A percentile compares a stretch with the other conserved stretches of the same genome.
Conservation (phyloP, 768 basidiomycete species). For the Suillus occidentalis region DNA sequence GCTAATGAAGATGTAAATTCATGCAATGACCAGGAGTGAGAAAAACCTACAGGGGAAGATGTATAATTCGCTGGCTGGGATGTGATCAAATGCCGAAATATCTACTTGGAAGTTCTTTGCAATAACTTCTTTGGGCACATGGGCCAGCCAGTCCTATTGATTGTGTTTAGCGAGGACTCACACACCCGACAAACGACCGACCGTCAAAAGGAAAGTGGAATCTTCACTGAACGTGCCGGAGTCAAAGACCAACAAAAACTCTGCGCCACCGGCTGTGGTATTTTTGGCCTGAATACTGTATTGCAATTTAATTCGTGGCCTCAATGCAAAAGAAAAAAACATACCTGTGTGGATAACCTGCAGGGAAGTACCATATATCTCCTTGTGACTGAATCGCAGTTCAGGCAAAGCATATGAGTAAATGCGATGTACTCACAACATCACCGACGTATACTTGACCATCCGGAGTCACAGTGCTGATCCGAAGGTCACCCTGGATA, state of each 20-base stretch:
- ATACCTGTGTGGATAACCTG: constrained; percentile 50
- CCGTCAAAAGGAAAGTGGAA: constrained; percentile 48
- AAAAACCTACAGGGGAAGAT: constrained; percentile 45
- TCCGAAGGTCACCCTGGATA: constrained; percentile 45
- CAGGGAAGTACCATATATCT: constrained; percentile 62
- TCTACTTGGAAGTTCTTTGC: constrained; percentile 62
- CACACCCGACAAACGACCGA: constrained; percentile 4
- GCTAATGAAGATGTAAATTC: constrained; percentile 25
- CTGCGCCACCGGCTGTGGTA: constrained; percentile 44
- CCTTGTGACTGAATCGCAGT: constrained; percentile 24
- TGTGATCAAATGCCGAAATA: constrained; percentile 50
- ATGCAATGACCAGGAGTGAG: not conserved
- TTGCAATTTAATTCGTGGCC: not conserved
- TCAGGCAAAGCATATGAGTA: constrained; percentile 19
- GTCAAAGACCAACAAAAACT: constrained; percentile 52
- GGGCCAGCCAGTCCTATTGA: constrained; percentile 66
- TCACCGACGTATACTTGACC: constrained; percentile 54
- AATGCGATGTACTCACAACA: constrained; percentile 38
- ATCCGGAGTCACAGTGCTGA: constrained; percentile 52
- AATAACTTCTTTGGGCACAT: constrained; percentile 56
- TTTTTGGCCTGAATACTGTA: constrained; percentile 50
- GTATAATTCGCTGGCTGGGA: constrained; percentile 55
- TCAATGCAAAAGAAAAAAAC: not conserved
- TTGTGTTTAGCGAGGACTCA: constrained; percentile 1
- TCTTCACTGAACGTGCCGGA: constrained; percentile 53